phyloP scores from a whole-genome alignment of 371 early-diverging fungal genomes.

The Hamiltosporidium magnivora region DNA sequence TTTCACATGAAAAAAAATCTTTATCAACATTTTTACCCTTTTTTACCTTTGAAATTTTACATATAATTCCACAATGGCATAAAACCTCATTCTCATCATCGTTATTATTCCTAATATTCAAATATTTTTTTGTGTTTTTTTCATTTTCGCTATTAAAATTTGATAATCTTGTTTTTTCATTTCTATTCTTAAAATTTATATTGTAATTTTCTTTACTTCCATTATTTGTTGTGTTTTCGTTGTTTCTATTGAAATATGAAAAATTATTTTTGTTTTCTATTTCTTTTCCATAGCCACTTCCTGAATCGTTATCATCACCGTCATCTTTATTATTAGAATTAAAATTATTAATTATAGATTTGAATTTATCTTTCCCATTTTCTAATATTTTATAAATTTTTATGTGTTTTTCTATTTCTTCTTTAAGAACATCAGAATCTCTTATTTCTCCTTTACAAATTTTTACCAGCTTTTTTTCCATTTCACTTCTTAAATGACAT shows the following conservation, averaged over 20 bases:
- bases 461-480: constrained; percentile 62
- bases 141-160: constrained; percentile 5
- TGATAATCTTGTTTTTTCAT: constrained; percentile 27
- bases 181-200: constrained; percentile 16
- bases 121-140: constrained; percentile 15
- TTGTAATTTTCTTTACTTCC: constrained; percentile 5
- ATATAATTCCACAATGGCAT: constrained; percentile 57
- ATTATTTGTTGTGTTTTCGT: background rate
- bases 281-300: no score
- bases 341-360: background rate
- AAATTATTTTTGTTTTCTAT: no score
- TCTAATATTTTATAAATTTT: constrained; percentile 58
- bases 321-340: no score
- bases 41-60: constrained; percentile 55
- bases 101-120: constrained; percentile 9
- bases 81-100: constrained; percentile 55
- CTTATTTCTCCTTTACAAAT: constrained; percentile 34
- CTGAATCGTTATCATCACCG: no score
- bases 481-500: constrained; percentile 48
- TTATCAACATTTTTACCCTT: constrained; percentile 61
- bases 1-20: constrained; percentile 56
- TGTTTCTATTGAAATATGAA: no score
- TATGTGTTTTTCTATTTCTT: constrained; percentile 40
- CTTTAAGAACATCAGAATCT: constrained; percentile 28
- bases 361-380: constrained; percentile 57